Evolutionary conservation across 495 filamentous ascomycete species (phyloP).

Genomic region (Podospora sp.): DNA sequence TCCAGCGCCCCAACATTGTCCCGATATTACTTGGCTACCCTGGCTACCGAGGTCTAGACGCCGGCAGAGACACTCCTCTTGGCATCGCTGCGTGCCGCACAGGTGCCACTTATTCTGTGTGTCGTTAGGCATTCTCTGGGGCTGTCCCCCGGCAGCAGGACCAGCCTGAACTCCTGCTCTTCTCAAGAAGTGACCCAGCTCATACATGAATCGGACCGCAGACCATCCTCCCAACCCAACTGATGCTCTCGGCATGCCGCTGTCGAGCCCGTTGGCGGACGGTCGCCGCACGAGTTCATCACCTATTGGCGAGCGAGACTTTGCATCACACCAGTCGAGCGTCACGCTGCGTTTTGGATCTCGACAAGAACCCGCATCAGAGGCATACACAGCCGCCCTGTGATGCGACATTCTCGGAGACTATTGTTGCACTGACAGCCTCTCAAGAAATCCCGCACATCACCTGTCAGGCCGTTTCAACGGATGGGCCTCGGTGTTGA

Average conservation of each 20-base stretch:
- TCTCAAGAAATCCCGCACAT: not conserved
- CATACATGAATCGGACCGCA: not conserved
- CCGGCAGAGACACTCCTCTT: not conserved
- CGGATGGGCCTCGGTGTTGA: slow-evolving; percentile 85
- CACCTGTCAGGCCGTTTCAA: slow-evolving; percentile 39
- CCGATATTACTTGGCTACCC: not conserved
- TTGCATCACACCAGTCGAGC: no score
- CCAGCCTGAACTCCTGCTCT: not conserved
- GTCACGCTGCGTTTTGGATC: not conserved
- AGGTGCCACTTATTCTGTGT: not conserved
- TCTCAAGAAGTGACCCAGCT: not conserved
- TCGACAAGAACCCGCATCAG: not conserved
- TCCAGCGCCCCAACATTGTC: not conserved
- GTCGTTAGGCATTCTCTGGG: not conserved
- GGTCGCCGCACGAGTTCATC: not conserved
- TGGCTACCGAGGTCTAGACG: not conserved
- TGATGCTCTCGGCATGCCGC: not conserved
- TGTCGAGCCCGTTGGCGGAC: not conserved
- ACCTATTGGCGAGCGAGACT: not conserved
- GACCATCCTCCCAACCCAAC: not conserved
- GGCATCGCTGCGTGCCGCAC: not conserved
- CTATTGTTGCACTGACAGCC: not conserved
- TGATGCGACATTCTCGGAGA: not conserved
- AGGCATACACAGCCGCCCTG: not conserved
- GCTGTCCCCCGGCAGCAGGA: not conserved